Conservation (phyloP, 2,329 filamentous ascomycete genomes). For the Plectosphaerella sp. region DNA sequence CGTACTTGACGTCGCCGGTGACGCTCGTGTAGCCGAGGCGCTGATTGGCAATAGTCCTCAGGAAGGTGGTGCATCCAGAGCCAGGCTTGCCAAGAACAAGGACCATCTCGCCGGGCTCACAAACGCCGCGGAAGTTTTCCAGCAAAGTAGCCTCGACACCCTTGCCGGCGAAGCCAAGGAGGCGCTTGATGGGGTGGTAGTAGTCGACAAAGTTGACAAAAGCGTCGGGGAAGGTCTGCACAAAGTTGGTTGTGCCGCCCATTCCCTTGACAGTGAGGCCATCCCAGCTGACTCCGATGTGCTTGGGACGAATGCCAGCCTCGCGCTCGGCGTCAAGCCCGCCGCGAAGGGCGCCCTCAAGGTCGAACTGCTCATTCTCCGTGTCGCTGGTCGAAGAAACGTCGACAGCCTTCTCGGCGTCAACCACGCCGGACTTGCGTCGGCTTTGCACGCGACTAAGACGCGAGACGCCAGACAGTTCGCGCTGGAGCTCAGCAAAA, state of each 20-base stretch:
- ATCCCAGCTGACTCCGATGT: constrained; percentile 77
- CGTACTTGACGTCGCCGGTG: constrained; percentile 70
- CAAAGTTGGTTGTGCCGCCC: constrained; percentile 69
- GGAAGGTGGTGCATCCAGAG: constrained; percentile 65
- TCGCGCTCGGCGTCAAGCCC: constrained; percentile 66
- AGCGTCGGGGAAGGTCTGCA: constrained; percentile 72
- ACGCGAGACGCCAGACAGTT: constrained; percentile 54
- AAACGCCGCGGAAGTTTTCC: constrained; percentile 65
- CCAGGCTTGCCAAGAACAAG: constrained; percentile 77
- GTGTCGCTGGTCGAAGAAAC: constrained; percentile 34
- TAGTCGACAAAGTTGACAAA: constrained; percentile 74
- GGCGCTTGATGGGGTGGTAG: constrained; percentile 55
- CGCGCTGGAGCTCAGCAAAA: constrained; percentile 62
- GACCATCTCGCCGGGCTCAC: constrained; percentile 83
- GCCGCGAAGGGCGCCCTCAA: constrained; percentile 70
- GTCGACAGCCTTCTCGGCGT: constrained; percentile 54
- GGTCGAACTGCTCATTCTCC: constrained; percentile 61
- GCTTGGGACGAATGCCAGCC: constrained; percentile 76
- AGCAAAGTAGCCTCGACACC: constrained; percentile 70
- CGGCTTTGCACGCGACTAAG: constrained; percentile 38
- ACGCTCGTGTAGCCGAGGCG: constrained; percentile 51
- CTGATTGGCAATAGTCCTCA: constrained; percentile 66
- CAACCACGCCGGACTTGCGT: constrained; percentile 23
- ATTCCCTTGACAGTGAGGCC: constrained; percentile 70
- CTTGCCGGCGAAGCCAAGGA: constrained; percentile 64